Conservation (phyloP, 1,139 yeast genomes). For the Blastobotrys buckinghamii region DNA sequence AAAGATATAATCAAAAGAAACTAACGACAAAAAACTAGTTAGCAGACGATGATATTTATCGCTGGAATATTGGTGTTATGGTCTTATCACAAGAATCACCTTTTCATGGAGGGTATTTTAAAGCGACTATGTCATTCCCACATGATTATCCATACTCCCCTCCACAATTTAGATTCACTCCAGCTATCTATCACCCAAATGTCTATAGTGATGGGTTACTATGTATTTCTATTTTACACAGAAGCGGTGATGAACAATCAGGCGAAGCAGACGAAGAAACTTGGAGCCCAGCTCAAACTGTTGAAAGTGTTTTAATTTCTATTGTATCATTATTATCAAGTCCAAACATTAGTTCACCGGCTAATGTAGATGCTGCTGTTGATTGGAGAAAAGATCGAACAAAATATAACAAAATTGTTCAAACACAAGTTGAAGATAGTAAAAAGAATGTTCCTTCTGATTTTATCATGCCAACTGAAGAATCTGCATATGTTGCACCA, state of each 20-base stretch:
- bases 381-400: conserved; percentile 83
- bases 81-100: conserved; percentile 83
- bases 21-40: conserved; percentile 33
- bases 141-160: conserved; percentile 87
- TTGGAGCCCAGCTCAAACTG: conserved; percentile 97
- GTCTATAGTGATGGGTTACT: conserved; percentile 89
- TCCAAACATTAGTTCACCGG: conserved; percentile 90
- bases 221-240: conserved; percentile 88
- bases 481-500: conserved; percentile 54
- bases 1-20: not conserved
- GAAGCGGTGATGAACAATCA: conserved; percentile 79
- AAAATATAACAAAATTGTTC: conserved; percentile 71
- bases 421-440: conserved; percentile 77
- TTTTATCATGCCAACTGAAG: conserved; percentile 62
- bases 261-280: conserved; percentile 83
- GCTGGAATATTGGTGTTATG: conserved; percentile 89
- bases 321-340: conserved; percentile 87
- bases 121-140: conserved; percentile 91
- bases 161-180: conserved; percentile 89
- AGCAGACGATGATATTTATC: conserved; percentile 84
- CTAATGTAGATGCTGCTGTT: conserved; percentile 94
- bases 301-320: conserved; percentile 82
- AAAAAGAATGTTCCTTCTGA: conserved; percentile 82
- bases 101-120: conserved; percentile 94
- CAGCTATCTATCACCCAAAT: conserved; percentile 91